Conservation (phyloP, 331 rosid species). For the Dryas integrifolia region DNA sequence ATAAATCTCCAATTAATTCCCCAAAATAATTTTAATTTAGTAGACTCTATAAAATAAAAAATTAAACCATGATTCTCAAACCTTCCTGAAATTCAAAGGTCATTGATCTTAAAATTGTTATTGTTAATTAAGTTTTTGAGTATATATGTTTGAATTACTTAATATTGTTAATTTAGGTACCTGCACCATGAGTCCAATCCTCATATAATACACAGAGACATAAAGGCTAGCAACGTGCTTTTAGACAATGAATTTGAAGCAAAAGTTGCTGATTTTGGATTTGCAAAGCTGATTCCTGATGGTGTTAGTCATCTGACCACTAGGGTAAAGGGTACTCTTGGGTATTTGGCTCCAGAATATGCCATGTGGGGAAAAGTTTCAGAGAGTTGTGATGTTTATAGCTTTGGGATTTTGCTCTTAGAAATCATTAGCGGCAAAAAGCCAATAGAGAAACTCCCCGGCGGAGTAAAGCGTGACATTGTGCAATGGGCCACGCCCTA, state of each 20-base stretch:
- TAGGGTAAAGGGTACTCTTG: slow-evolving; percentile 84
- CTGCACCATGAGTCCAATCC: slow-evolving; percentile 69
- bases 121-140: neutral
- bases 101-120: neutral
- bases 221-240: slow-evolving; percentile 87
- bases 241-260: slow-evolving; percentile 55
- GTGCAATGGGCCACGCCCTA: slow-evolving; percentile 80
- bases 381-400: slow-evolving; percentile 82
- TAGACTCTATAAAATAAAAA: neutral
- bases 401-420: slow-evolving; percentile 76
- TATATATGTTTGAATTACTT: no score
- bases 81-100: neutral
- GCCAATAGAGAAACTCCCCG: slow-evolving; percentile 76
- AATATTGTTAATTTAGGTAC: slow-evolving; percentile 38
- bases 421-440: slow-evolving; percentile 68
- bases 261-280: slow-evolving; percentile 82
- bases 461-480: slow-evolving; percentile 78
- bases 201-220: slow-evolving; percentile 78
- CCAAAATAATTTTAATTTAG: neutral
- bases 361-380: slow-evolving; percentile 96
- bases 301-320: slow-evolving; percentile 82
- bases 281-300: slow-evolving; percentile 76
- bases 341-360: slow-evolving; percentile 87
- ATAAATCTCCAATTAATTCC: neutral
- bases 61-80: neutral